Conservation (phyloP, 441 rosid genomes). For the Pelargonium citronellum region DNA sequence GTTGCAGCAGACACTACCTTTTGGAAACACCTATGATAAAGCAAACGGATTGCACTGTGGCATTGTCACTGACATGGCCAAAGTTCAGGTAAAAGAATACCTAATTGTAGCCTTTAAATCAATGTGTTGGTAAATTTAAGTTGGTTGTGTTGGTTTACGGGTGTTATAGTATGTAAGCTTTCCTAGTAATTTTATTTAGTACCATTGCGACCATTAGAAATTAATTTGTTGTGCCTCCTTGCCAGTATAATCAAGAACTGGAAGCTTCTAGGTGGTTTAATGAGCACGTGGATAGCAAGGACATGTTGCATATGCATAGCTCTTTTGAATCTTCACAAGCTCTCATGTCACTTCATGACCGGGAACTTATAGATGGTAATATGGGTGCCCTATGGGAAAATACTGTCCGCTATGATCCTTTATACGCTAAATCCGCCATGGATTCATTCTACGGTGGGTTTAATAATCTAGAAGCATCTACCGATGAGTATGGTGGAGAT, state of each 20-base stretch:
- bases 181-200: neutral
- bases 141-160: neutral
- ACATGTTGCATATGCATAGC: conserved; percentile 31
- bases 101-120: conserved; percentile 3
- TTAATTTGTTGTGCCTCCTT: conserved; percentile 19
- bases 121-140: neutral
- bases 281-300: conserved; percentile 29
- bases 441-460: conserved; percentile 32
- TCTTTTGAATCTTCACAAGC: conserved; percentile 27
- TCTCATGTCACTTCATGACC: conserved; percentile 22
- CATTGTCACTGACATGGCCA: conserved; percentile 28
- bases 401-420: conserved; percentile 33
- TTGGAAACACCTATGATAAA: too few species aligned
- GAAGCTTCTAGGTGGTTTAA: conserved; percentile 26
- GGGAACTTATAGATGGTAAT: conserved; percentile 25
- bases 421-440: conserved; percentile 29
- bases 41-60: conserved; percentile 7
- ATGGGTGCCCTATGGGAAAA: conserved; percentile 19
- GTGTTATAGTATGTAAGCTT: neutral
- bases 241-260: conserved; percentile 26
- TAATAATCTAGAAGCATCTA: conserved; percentile 31
- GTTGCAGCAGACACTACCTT: conserved; percentile 8
- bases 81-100: conserved; percentile 37
- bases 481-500: neutral
- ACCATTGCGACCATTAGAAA: conserved; percentile 4